phyloP scores from a whole-genome alignment of 352 stramenopile genomes.

The Aphanomyces astaci region DNA sequence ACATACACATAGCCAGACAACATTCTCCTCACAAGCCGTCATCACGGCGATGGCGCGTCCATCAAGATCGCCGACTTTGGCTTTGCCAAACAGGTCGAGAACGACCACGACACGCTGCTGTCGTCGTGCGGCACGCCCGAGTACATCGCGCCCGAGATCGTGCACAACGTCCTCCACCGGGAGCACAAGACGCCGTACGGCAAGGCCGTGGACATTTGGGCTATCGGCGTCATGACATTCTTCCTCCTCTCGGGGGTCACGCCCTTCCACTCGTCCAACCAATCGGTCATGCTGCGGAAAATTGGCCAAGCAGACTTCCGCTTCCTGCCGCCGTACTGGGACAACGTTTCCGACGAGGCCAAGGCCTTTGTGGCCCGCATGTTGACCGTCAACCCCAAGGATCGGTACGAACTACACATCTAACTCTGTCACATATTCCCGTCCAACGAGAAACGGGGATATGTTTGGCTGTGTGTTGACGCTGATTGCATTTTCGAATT shows the following conservation, averaged over 20 bases:
- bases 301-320: conserved; percentile 79
- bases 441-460: too few species aligned
- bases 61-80: conserved; percentile 92
- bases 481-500: background rate
- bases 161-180: conserved; percentile 41
- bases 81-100: conserved; percentile 80
- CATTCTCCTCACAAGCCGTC: conserved; percentile 71
- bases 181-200: conserved; percentile 47
- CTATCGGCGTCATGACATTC: conserved; percentile 79
- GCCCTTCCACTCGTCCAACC: conserved; percentile 90
- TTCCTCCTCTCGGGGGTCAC: conserved; percentile 82
- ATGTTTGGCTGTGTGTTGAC: background rate
- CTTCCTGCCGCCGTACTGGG: conserved; percentile 83
- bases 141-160: conserved; percentile 80
- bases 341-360: conserved; percentile 82
- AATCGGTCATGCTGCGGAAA: conserved; percentile 87
- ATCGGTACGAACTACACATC: conserved; percentile 34
- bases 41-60: conserved; percentile 37
- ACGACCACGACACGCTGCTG: conserved; percentile 39
- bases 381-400: conserved; percentile 67
- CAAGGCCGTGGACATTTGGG: conserved; percentile 80
- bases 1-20: conserved; percentile 87
- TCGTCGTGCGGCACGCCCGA: conserved; percentile 65
- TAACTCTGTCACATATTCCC: too few species aligned
- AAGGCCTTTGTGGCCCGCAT: conserved; percentile 86